A percentile compares a stretch with the other conserved stretches of the same genome.
These are phyloP conservation scores for Diutina scorzettiae DNA, from an alignment of 1,139 yeast genomes.

Conservation along the genomic window DNA sequence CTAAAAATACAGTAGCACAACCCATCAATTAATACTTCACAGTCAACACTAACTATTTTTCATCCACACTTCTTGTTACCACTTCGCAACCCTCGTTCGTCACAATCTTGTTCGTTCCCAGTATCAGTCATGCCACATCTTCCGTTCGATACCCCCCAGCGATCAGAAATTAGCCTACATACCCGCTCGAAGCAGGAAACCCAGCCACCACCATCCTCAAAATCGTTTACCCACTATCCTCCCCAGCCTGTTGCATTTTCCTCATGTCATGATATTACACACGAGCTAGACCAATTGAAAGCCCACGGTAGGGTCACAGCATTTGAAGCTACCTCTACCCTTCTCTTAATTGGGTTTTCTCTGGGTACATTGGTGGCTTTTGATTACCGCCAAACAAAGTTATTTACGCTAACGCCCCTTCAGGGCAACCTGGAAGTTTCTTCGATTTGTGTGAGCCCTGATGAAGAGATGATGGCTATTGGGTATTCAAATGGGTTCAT, in stretches of 20 bases:
- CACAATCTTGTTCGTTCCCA: too few relatives aligned
- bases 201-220: background rate
- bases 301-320: background rate
- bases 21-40: too few relatives aligned
- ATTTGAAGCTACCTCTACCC: slow-evolving; percentile 35
- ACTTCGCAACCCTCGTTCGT: too few relatives aligned
- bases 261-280: background rate
- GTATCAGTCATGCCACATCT: too few relatives aligned
- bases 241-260: background rate
- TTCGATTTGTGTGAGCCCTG: slow-evolving; percentile 21
- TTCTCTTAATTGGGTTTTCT: slow-evolving; percentile 51
- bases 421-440: slow-evolving; percentile 11
- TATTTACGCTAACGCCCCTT: slow-evolving; percentile 23
- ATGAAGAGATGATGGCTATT: slow-evolving; percentile 21
- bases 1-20: too few relatives aligned
- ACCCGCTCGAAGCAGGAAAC: background rate
- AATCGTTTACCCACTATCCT: background rate
- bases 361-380: slow-evolving; percentile 49
- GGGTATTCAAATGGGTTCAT: slow-evolving; percentile 23
- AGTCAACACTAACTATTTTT: too few relatives aligned
- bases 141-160: background rate
- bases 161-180: background rate
- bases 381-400: slow-evolving; percentile 48
- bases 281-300: background rate
- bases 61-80: too few relatives aligned